phyloP scores from a whole-genome alignment of 495 filamentous ascomycete species.

The Darksidea phi region DNA sequence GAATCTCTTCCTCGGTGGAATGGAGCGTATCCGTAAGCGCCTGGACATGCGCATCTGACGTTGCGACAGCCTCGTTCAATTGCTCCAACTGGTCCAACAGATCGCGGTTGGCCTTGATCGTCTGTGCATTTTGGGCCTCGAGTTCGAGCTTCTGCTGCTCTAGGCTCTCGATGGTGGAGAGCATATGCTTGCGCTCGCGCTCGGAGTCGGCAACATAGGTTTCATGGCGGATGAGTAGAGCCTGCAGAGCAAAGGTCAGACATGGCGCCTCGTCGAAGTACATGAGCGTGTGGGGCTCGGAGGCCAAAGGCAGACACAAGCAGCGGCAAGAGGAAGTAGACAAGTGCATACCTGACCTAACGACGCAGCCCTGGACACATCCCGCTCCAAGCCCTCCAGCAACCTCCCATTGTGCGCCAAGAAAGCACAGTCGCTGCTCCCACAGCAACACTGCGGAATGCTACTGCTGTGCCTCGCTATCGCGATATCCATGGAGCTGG shows the following conservation, averaged over 20 bases:
- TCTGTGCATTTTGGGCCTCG: constrained; percentile 68
- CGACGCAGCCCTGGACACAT: constrained; percentile 78
- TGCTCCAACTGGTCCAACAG: constrained; percentile 79
- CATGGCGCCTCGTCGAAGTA: constrained; percentile 13
- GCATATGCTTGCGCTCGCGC: constrained; percentile 70
- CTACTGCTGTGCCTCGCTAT: constrained; percentile 9
- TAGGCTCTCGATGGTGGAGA: constrained; percentile 66
- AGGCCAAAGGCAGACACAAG: not conserved
- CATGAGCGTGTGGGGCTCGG: not conserved
- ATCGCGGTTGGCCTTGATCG: constrained; percentile 73
- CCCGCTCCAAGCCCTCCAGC: constrained; percentile 76
- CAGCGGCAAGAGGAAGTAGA: not conserved
- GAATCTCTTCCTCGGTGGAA: constrained; percentile 71
- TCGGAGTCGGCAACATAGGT: constrained; percentile 88
- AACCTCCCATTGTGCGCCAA: constrained; percentile 77
- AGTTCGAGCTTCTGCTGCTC: constrained; percentile 74
- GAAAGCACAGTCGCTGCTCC: constrained; percentile 72
- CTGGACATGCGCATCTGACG: constrained; percentile 72
- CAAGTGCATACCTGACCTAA: constrained; percentile 75
- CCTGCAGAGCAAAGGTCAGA: constrained; percentile 77
- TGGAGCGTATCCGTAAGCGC: constrained; percentile 70
- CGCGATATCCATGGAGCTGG: constrained; percentile 1
- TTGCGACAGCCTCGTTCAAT: constrained; percentile 68
- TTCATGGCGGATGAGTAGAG: constrained; percentile 86
- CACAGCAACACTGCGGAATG: constrained; percentile 73